These are phyloP conservation scores for Aspergillus egyptiacus DNA, from an alignment of 495 filamentous ascomycete genomes.

Conservation along the genomic window DNA sequence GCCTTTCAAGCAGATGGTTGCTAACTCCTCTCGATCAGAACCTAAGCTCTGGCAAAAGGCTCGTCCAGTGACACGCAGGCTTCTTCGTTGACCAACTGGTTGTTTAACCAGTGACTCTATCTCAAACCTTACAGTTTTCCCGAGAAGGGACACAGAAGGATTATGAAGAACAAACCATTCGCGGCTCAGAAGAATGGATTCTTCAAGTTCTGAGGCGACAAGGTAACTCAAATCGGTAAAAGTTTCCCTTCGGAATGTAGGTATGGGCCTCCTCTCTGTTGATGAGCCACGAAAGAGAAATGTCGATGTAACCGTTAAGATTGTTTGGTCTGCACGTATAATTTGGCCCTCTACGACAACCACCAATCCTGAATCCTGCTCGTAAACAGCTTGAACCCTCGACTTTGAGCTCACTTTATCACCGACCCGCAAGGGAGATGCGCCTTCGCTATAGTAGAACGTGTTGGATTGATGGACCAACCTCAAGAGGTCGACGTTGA, in stretches of 20 bases:
- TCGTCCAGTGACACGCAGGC: slow-evolving; percentile 13
- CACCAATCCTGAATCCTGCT: slow-evolving; percentile 21
- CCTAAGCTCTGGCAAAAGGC: background rate
- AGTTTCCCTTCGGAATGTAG: slow-evolving; percentile 13
- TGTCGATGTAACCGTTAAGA: slow-evolving; percentile 23
- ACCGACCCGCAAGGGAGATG: slow-evolving; percentile 20
- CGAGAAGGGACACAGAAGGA: slow-evolving; percentile 9
- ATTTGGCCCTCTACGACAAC: slow-evolving; percentile 25
- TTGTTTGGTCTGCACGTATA: slow-evolving; percentile 16
- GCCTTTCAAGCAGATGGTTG: slow-evolving; percentile 6
- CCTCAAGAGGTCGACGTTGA: slow-evolving; percentile 28
- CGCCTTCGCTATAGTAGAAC: slow-evolving; percentile 20
- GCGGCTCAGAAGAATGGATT: slow-evolving; percentile 17
- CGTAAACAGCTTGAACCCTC: slow-evolving; percentile 16
- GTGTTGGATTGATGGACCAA: slow-evolving; percentile 30
- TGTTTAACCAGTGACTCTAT: slow-evolving; percentile 15
- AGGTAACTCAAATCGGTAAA: slow-evolving; percentile 12
- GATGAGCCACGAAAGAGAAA: slow-evolving; percentile 25
- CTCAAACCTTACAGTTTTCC: slow-evolving; percentile 17
- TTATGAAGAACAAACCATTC: slow-evolving; percentile 20
- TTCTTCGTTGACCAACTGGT: background rate
- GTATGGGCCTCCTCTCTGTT: background rate
- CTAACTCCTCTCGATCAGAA: background rate
- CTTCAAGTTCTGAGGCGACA: slow-evolving; percentile 10
- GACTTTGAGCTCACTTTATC: slow-evolving; percentile 21